Conservation (phyloP, 306 rosid species). For the Trifolium fragiferum region DNA sequence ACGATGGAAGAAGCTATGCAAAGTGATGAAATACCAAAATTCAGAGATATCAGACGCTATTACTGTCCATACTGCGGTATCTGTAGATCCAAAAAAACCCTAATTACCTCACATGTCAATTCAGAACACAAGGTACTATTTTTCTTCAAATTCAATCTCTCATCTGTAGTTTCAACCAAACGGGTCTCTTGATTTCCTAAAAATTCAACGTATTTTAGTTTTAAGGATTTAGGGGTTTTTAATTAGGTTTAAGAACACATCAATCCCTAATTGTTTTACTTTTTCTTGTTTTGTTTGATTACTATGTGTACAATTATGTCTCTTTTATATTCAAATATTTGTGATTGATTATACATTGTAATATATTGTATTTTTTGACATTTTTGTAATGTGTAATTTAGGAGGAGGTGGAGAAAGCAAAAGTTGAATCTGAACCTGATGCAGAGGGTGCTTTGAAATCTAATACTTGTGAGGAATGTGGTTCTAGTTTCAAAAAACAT, state of each 20-base stretch:
- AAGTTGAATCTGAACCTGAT: slow-evolving; percentile 38
- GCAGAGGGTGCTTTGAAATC: slow-evolving; percentile 25
- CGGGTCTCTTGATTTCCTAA: background rate
- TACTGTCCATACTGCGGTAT: slow-evolving; percentile 67
- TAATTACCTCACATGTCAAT: slow-evolving; percentile 63
- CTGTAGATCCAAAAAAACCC: slow-evolving; percentile 69
- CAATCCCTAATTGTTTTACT: background rate
- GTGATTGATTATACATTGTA: too few relatives aligned
- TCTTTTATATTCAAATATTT: background rate
- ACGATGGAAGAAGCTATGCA: slow-evolving; percentile 49
- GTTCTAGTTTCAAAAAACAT: slow-evolving; percentile 71
- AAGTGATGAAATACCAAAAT: slow-evolving; percentile 46
- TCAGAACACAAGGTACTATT: slow-evolving; percentile 66
- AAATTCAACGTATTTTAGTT: background rate
- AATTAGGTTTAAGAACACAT: too few relatives aligned
- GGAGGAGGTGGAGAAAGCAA: slow-evolving; percentile 59
- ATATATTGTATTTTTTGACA: background rate
- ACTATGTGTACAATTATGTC: background rate
- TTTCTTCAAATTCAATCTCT: background rate
- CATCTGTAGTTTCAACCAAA: background rate
- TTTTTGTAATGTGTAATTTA: slow-evolving; percentile 25
- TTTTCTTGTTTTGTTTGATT: background rate
- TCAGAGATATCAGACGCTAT: slow-evolving; percentile 63
- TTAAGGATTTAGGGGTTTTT: background rate
- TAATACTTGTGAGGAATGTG: slow-evolving; percentile 71